Percentiles rank a stretch among this genome's conserved stretches.
Conservation (phyloP, 805 yeast genomes). For the Teunomyces aglyptinius region DNA sequence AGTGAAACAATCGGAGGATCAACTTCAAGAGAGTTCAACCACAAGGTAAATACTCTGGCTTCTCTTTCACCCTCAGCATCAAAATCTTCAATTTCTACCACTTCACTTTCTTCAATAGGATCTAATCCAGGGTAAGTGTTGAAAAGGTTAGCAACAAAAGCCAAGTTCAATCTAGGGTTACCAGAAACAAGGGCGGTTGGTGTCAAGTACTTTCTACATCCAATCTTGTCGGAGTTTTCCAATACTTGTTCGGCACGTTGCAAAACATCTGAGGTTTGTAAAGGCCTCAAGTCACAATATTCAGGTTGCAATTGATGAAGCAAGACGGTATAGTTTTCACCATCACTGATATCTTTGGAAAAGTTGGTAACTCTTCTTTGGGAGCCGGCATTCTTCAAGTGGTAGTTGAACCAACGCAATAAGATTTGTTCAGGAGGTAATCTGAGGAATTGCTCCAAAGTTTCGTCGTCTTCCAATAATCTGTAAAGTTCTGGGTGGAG, state of each 20-base stretch:
- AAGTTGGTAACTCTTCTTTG: conserved; percentile 82
- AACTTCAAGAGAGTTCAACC: conserved; percentile 96
- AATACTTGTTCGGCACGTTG: conserved; percentile 86
- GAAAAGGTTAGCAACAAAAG: conserved; percentile 95
- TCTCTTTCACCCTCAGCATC: conserved; percentile 99
- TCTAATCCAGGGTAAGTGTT: conserved; percentile 96
- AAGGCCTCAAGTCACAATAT: conserved; percentile 76
- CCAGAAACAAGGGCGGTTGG: conserved; percentile 93
- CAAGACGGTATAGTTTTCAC: conserved; percentile 90
- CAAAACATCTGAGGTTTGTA: conserved; percentile 71
- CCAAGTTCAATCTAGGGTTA: conserved; percentile 93
- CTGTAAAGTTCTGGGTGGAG: conserved; percentile 95
- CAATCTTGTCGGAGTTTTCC: conserved; percentile 83
- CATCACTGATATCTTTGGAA: conserved; percentile 85
- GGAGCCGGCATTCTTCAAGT: conserved; percentile 90
- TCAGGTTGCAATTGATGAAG: conserved; percentile 86
- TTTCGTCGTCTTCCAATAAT: conserved; percentile 92
- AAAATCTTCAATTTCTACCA: conserved; percentile 93
- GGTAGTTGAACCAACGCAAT: conserved; percentile 96
- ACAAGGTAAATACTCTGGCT: conserved; percentile 95
- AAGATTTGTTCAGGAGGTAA: conserved; percentile 97
- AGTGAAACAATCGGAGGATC: conserved; percentile 90
- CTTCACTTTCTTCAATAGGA: conserved; percentile 88
- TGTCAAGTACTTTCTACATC: conserved; percentile 90
- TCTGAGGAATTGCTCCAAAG: conserved; percentile 92